A percentile compares a stretch with the other conserved stretches of the same genome.
Conservation (phyloP, 2,329 filamentous ascomycete species). For the Epichloe sylvatica region DNA sequence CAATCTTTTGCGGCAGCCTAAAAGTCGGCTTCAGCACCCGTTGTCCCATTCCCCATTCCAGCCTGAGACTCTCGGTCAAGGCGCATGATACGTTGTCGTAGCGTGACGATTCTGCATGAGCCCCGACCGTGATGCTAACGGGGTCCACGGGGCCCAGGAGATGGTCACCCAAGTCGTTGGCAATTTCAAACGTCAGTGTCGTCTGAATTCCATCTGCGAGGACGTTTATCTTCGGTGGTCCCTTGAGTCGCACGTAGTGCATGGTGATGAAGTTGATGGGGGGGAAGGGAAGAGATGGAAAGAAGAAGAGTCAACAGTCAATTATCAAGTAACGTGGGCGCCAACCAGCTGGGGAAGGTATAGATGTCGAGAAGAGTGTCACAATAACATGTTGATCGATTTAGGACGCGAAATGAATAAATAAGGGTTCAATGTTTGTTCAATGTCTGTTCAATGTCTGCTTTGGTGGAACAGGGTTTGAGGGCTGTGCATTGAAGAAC, state of each 20-base stretch:
- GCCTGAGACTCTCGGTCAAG: slow-evolving; percentile 13
- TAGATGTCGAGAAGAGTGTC: neutral
- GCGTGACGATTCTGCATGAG: slow-evolving; percentile 11
- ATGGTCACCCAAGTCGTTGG: slow-evolving; percentile 43
- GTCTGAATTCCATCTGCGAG: slow-evolving; percentile 16
- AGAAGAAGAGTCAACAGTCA: neutral
- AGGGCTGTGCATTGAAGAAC: neutral
- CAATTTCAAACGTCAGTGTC: slow-evolving; percentile 38
- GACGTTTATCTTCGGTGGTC: slow-evolving; percentile 27
- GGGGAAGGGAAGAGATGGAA: neutral
- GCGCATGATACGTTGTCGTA: slow-evolving; percentile 12
- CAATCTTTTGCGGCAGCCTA: slow-evolving; percentile 15
- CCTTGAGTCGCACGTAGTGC: slow-evolving; percentile 44
- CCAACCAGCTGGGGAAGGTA: neutral
- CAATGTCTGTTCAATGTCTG: neutral
- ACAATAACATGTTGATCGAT: neutral
- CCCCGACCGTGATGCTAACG: slow-evolving; percentile 27
- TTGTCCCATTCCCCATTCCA: slow-evolving; percentile 22
- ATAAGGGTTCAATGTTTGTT: neutral
- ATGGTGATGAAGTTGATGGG: slow-evolving; percentile 21
- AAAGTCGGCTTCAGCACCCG: slow-evolving; percentile 25
- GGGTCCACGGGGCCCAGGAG: slow-evolving; percentile 33
- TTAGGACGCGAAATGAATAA: neutral
- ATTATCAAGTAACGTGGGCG: neutral
- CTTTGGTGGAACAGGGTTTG: neutral